phyloP scores from a whole-genome alignment of 2,329 filamentous ascomycete genomes.

The Pseudocercospora fuligena region DNA sequence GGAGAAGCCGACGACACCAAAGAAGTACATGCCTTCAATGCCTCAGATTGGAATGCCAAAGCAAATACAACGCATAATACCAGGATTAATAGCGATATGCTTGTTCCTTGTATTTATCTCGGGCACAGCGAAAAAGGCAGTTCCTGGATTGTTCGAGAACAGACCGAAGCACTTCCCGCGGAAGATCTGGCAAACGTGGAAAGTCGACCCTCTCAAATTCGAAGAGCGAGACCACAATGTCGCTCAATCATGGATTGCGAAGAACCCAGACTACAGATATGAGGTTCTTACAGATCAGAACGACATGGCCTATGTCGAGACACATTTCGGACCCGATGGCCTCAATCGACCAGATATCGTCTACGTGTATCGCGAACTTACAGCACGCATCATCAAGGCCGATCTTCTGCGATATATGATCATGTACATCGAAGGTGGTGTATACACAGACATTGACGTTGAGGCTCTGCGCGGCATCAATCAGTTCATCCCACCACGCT shows the following conservation, averaged over 20 bases:
- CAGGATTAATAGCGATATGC: constrained; percentile 53
- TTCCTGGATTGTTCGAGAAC: constrained; percentile 28
- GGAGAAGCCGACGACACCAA: constrained; percentile 16
- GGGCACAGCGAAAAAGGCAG: constrained; percentile 29
- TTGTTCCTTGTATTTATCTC: constrained; percentile 53
- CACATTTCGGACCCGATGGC: constrained; percentile 67
- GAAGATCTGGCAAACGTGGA: constrained; percentile 82
- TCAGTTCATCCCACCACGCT: constrained; percentile 67
- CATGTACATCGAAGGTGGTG: constrained; percentile 68
- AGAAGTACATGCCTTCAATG: constrained; percentile 28
- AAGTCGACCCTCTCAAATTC: constrained; percentile 69
- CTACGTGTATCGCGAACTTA: constrained; percentile 63
- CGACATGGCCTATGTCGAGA: constrained; percentile 69
- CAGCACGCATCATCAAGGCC: constrained; percentile 68
- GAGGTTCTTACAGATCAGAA: constrained; percentile 73
- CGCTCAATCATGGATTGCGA: constrained; percentile 68
- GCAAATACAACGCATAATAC: constrained; percentile 55
- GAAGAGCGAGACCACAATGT: constrained; percentile 65
- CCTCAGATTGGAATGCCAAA: constrained; percentile 47
- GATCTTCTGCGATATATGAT: constrained; percentile 69
- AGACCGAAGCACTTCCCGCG: constrained; percentile 56
- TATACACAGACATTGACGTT: constrained; percentile 66
- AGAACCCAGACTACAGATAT: constrained; percentile 70
- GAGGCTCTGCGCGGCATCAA: constrained; percentile 59
- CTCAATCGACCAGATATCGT: constrained; percentile 71